Evolutionary conservation across 108 stramenopile genomes (phyloP), one percentile per base, ranked within the genome.

Genomic region (Pinguiococcus pyrenoidosus): DNA sequence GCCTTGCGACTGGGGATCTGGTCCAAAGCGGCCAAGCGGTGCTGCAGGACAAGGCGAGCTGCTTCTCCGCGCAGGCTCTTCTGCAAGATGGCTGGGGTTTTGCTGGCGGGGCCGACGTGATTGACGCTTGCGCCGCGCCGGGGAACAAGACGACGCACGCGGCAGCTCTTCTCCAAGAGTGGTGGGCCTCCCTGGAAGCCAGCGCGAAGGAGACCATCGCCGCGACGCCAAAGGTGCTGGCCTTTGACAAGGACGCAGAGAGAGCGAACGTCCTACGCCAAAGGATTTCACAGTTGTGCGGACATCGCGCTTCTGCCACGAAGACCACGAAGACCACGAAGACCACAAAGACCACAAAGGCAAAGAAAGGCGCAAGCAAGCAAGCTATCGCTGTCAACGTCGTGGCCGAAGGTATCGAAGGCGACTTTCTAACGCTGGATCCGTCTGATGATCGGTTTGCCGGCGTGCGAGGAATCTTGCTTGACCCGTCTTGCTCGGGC

Each of bases 61-160:
- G 97, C 62, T 91, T 99, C 71, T 81, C 92, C 1, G 90, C 92
- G 21, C 59, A 93, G 13, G 87, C 78, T 20, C 59, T 98, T 57
- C 69, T 79, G 23, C 29, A 53, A 1, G 63, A 59, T 23, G 54
- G 56, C 29, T 29, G 64, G 35, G 66, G 18, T 1, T 18, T 21
- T 5, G 46, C 21, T 12, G 44, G 49, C 3, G 32, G 49, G 7
- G 25, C 44, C 17, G 77, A 82, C 49, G 74, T 72, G 16, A 72
- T 99, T 29, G 97, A 99, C 67, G 97, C 97, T n/a, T 94, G 91
- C 59, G 85, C 94, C 10, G 93, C 97, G 23, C 97, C 97, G 1
- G 97, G 97, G 0, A 99, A 96, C 61, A 99, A 99, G 59, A 95
- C 97, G 13, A 78, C 81, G 48, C 97, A 99, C 68, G 74, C 90